A percentile compares a stretch with the other conserved stretches of the same genome.
Evolutionary conservation across 495 filamentous ascomycete species (phyloP).

Genomic region (Neurospora sublineolata): DNA sequence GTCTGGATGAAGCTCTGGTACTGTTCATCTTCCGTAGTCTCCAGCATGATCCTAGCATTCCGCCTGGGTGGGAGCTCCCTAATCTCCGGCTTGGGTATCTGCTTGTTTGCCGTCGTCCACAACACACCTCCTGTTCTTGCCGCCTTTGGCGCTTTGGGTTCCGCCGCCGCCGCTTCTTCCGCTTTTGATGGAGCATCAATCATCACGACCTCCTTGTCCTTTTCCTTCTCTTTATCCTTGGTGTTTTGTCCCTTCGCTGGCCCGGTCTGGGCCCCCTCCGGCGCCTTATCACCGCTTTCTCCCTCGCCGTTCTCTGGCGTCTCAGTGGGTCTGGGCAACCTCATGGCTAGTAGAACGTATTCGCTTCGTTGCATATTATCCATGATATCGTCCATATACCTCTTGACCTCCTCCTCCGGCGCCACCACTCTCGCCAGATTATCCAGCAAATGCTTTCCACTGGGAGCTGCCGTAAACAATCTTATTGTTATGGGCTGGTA

Average conservation of each 20-base stretch:
- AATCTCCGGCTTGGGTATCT: conserved; percentile 13
- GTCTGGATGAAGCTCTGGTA: conserved; percentile 37
- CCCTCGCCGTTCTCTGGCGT: conserved; percentile 22
- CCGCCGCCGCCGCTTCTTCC: background rate
- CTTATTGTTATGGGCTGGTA: conserved; percentile 86
- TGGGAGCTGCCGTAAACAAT: conserved; percentile 42
- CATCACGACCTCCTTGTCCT: conserved; percentile 10
- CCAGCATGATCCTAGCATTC: conserved; percentile 18
- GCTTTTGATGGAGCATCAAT: conserved; percentile 3
- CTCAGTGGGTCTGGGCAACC: conserved; percentile 35
- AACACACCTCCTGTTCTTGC: conserved; percentile 22
- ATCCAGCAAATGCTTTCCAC: conserved; percentile 50
- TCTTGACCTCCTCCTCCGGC: conserved; percentile 62
- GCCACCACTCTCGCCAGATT: conserved; percentile 69
- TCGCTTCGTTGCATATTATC: conserved; percentile 58
- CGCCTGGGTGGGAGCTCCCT: conserved; percentile 18
- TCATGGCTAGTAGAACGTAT: conserved; percentile 55
- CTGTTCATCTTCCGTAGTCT: conserved; percentile 31
- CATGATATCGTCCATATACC: conserved; percentile 80
- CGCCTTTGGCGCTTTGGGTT: conserved; percentile 3
- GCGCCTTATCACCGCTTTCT: background rate
- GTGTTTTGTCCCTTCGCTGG: conserved; percentile 9
- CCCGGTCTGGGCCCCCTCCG: conserved; percentile 10
- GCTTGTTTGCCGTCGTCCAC: conserved; percentile 28
- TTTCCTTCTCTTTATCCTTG: conserved; percentile 4